Evolutionary conservation across 2,329 filamentous ascomycete species (phyloP).

Genomic region (Penicillium capsulatum): DNA sequence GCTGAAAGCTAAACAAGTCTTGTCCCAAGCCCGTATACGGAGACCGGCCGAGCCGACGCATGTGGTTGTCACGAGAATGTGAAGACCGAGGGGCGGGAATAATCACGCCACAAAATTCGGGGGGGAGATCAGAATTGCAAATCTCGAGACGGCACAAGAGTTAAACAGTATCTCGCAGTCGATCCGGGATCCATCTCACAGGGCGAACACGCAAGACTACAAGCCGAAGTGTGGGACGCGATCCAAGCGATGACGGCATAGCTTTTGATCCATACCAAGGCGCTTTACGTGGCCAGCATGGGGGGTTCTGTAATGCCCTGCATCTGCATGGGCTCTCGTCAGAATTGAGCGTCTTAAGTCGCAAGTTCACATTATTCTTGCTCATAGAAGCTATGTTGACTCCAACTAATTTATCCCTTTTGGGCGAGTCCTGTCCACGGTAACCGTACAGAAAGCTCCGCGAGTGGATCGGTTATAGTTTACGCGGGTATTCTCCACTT

Average conservation of each 20-base stretch:
- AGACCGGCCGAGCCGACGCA: conserved; percentile 17
- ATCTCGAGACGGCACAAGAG: too few relatives aligned
- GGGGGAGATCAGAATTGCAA: too few relatives aligned
- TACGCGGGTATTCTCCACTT: conserved; percentile 25
- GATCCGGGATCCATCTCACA: too few relatives aligned
- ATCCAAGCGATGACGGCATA: conserved; percentile 30
- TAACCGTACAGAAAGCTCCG: conserved; percentile 18
- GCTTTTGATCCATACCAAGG: conserved; percentile 1
- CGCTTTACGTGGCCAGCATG: neutral
- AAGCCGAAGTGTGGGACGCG: conserved; percentile 31
- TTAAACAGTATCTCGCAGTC: conserved; percentile 6
- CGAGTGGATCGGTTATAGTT: conserved; percentile 16
- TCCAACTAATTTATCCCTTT: conserved; percentile 16
- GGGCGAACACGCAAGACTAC: conserved; percentile 21
- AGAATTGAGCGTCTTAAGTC: too few relatives aligned
- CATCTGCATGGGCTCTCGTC: conserved; percentile 5
- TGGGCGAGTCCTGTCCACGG: neutral
- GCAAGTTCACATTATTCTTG: too few relatives aligned
- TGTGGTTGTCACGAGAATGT: conserved; percentile 6
- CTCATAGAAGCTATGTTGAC: too few relatives aligned
- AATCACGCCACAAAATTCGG: too few relatives aligned
- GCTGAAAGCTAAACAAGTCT: conserved; percentile 9
- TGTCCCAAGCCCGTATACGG: conserved; percentile 4
- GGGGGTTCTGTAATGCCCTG: conserved; percentile 7
- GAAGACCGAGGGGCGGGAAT: too few relatives aligned